Conservation (phyloP, 2,329 filamentous ascomycete species). For the Trichophyton schoenleinii region DNA sequence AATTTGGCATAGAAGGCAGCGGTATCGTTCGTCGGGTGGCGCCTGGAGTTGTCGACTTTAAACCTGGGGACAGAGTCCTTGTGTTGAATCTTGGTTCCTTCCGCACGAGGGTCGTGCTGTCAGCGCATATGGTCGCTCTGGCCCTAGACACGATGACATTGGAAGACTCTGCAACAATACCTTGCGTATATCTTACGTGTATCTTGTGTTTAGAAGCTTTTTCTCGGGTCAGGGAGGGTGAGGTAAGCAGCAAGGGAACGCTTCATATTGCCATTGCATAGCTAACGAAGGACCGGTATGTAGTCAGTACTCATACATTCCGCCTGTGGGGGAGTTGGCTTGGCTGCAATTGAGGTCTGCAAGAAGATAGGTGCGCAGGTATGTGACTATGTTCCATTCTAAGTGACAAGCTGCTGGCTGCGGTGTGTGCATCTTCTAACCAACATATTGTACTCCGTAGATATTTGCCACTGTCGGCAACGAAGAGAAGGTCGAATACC, state of each 20-base stretch:
- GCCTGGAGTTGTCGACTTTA: conserved; percentile 4
- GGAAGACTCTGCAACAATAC: conserved; percentile 13
- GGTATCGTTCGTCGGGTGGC: conserved; percentile 9
- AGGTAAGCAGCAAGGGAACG: not conserved
- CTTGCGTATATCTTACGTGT: conserved; percentile 13
- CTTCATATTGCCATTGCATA: not conserved
- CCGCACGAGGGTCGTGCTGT: not conserved
- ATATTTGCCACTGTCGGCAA: conserved; percentile 13
- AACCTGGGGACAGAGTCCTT: conserved; percentile 11
- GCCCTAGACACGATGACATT: conserved; percentile 13
- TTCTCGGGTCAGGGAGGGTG: conserved; percentile 10
- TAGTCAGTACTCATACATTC: conserved; percentile 16
- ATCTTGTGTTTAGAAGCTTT: conserved; percentile 11
- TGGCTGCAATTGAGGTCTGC: conserved; percentile 15
- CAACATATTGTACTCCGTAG: not conserved
- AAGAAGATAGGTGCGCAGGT: conserved; percentile 14
- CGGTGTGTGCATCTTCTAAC: not conserved
- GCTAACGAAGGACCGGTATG: not conserved
- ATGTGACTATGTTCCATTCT: not conserved
- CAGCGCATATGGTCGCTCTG: conserved; percentile 4
- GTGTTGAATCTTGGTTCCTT: conserved; percentile 4
- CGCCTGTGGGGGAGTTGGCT: conserved; percentile 16
- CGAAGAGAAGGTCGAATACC: conserved; percentile 11
- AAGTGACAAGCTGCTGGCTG: not conserved
- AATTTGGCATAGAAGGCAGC: conserved; percentile 9